Evolutionary conservation across 2,329 filamentous ascomycete genomes (phyloP).

Genomic region (Epichloe gansuensis): DNA sequence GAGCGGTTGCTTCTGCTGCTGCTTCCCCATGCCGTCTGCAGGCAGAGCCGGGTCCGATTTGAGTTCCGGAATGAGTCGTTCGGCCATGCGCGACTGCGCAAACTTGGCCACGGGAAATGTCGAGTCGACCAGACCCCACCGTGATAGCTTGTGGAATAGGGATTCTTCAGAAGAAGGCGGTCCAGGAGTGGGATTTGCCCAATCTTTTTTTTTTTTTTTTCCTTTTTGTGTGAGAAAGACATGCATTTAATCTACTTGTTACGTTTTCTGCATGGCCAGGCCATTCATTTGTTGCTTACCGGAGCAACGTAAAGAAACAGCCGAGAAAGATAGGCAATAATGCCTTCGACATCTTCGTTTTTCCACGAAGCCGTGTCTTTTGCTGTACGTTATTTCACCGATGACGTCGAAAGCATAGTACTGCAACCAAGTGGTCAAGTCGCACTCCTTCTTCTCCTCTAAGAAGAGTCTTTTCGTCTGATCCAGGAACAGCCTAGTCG

Average conservation of each 20-base stretch:
- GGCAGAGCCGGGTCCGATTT: no score
- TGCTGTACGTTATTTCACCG: conserved; percentile 31
- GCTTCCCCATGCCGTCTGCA: no score
- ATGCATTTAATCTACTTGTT: no score
- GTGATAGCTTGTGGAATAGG: conserved; percentile 10
- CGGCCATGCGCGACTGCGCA: conserved; percentile 18
- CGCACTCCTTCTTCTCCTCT: conserved; percentile 10
- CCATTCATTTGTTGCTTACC: conserved; percentile 9
- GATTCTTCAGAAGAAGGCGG: conserved; percentile 37
- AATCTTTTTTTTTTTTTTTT: conserved; percentile 3
- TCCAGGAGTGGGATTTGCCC: conserved; percentile 13
- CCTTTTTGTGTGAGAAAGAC: no score
- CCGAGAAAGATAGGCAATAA: conserved; percentile 20
- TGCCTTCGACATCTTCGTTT: conserved; percentile 30
- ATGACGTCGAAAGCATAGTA: conserved; percentile 40
- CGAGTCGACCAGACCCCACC: conserved; percentile 12
- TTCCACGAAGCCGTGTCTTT: conserved; percentile 32
- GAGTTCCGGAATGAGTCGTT: background rate
- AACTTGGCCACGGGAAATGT: conserved; percentile 16
- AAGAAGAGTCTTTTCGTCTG: background rate
- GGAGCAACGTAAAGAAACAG: conserved; percentile 1
- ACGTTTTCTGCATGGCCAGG: no score
- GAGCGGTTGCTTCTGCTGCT: conserved; percentile 12
- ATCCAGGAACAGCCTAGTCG: background rate
- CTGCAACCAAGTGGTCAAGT: conserved; percentile 46